Base-by-base conservation (phyloP, 1,139 yeast genomes). In the Yamadazyma diddensiae region DNA sequence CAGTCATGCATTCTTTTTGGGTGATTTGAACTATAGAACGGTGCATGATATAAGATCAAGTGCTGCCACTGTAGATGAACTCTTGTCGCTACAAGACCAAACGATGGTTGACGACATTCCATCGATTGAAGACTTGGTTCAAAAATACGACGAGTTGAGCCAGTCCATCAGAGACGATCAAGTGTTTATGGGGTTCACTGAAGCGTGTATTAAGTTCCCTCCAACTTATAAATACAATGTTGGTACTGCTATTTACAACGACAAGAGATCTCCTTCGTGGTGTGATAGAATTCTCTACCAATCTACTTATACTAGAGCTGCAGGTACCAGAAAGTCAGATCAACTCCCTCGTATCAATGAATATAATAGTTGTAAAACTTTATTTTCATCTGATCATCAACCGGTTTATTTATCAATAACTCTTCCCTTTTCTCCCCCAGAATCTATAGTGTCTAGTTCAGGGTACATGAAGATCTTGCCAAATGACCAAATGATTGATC, bases 1-100 rank as follows among this genome's bases (percentile, higher is more conserved):
- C 0, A 49, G 70, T 5, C 95, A 84, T 50, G 57, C 80, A 8
- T 82, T 87, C 47, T 58, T 87, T 36, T 59, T 85, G 69, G 97
- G 97, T 0, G 97, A 88, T 54, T 62, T 88, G 46, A 88, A 88
- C 54, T 88, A 83, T 55, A 67, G 97, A 31, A 73, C 79, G 3
- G 56, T 67, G 3, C 62, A 74, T 39, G 42, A 53, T 23, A 43
- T 47, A 28, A 43, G 46, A 10, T 28, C 37, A 0, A 46, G 45
- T 15, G 32, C 42, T n/a, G 34, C 38, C 14, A 38, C 43, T 3
- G 37, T 50, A 15, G 42, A 42, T 12, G 47, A 47, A 20, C 47
- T 64, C 15, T 34, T 49, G 3, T 34, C 45, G 2, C 38, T 62
- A 14, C 61, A 52, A 29, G 63, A 58, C 38, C 58, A 48, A 41